Base-by-base conservation (phyloP, 2,329 filamentous ascomycete genomes). In the Penicillium sp. region DNA sequence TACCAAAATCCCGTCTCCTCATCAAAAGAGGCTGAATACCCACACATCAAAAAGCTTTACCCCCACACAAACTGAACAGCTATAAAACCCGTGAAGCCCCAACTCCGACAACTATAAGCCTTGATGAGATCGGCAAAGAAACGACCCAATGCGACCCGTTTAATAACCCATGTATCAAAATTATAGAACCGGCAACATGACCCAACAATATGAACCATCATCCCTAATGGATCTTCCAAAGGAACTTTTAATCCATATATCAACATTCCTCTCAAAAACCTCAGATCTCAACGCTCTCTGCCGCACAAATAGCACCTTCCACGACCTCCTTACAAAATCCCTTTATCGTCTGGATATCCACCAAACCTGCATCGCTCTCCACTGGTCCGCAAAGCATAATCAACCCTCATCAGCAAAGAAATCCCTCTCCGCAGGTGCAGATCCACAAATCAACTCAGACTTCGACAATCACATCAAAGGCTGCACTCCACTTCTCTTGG, bases 341-440 rank as follows among this genome's bases (percentile, higher is more conserved):
- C 57, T 68, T 15, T 68, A 67, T 45, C 33, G 51, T 6, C 42
- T 52, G 33, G 53, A 65, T 50, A 52, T 53, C 14, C n/a, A 43
- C 49, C 5, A 31, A 50, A 20, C 9, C 2, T 29, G 51, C 5
- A 54, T 44, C n/a, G 58, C 65, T 2, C 50, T 68, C n/a, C 49
- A 55, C 15, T 65, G 64, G 65, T 63, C 66, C 29, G 58, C 63
- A 23, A 53, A 37, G 14, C 41, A 57, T 31, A 56, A 62, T 31
- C 43, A 33, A 6, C 14, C 25, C 14, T 29, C 20, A 15, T 66
- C 57, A 20, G 59, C 54, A 11, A 45, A 47, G 7, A 50, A 54
- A 35, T 51, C 54, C 12, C 52, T 67, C 35, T 37, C 49, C 25
- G 59, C 61, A 15, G 55, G 59, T 23, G 55, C 62, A 23, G 59